These are phyloP conservation scores for Setaria italica DNA, from an alignment of 202 grass and related monocot genomes.

Conservation along the genomic window DNA sequence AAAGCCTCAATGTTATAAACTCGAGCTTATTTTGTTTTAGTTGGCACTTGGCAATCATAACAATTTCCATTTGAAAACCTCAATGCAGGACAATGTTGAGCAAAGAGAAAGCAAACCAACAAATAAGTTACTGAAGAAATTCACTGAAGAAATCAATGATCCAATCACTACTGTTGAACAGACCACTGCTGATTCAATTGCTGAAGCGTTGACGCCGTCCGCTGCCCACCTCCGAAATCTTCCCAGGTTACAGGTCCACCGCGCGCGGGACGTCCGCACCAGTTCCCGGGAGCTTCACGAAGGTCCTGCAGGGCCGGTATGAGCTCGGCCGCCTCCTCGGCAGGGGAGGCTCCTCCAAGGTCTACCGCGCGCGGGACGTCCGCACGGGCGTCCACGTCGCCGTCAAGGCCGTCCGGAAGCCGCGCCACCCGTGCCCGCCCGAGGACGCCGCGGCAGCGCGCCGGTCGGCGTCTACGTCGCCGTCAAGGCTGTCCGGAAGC, in stretches of 20 bases:
- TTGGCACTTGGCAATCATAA: neutral
- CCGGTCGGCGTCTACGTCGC: too few relatives aligned
- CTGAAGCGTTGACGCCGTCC: too few relatives aligned
- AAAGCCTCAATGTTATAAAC: neutral
- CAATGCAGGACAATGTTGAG: conserved; percentile 59
- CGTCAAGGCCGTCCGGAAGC: too few relatives aligned
- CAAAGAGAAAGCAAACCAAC: conserved; percentile 60
- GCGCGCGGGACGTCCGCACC: too few relatives aligned
- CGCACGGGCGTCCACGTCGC: conserved; percentile 38
- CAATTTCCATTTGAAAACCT: conserved; percentile 16
- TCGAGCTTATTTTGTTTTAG: neutral
- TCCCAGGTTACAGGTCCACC: too few relatives aligned
- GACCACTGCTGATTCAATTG: too few relatives aligned
- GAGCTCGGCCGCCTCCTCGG: conserved; percentile 56
- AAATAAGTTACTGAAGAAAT: too few relatives aligned
- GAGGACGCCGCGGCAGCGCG: too few relatives aligned
- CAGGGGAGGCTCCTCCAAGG: conserved; percentile 48
- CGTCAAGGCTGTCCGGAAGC: conserved; percentile 55
- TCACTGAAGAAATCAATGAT: too few relatives aligned
- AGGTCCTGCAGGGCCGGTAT: conserved; percentile 54
- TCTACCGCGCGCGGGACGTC: conserved; percentile 50
- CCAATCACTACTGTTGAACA: too few relatives aligned
- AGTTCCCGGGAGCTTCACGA: neutral
- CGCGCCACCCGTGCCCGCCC: too few relatives aligned
- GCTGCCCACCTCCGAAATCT: too few relatives aligned